These are phyloP conservation scores for Naganishia kalamii DNA, from an alignment of 768 basidiomycete genomes.

Conservation along the genomic window DNA sequence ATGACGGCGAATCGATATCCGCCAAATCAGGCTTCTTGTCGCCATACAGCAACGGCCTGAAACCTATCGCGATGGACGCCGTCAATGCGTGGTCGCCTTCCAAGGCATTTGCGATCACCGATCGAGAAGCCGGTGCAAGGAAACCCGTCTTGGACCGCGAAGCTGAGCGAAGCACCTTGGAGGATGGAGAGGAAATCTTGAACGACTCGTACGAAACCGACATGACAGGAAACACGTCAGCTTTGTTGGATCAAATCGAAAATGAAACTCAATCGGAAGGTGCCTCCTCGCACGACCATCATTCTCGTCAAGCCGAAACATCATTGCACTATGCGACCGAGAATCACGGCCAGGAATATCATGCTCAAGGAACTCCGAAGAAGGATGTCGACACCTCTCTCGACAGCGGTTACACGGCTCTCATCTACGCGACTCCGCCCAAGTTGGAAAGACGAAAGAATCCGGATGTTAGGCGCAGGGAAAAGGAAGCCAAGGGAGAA, in stretches of 20 bases:
- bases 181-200: background rate
- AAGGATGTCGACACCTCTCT: conserved; percentile 1
- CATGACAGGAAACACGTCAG: background rate
- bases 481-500: conserved; percentile 6
- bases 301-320: background rate
- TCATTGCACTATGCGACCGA: background rate
- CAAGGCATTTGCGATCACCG: conserved; percentile 3
- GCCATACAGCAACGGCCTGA: background rate
- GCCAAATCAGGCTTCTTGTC: background rate
- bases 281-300: background rate
- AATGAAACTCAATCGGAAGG: background rate
- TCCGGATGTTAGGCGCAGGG: conserved; percentile 8
- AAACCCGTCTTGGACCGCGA: background rate
- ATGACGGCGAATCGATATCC: background rate
- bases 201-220: background rate
- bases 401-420: background rate
- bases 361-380: background rate
- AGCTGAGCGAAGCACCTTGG: background rate
- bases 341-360: background rate
- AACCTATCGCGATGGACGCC: background rate
- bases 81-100: conserved; percentile 10
- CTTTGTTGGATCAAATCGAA: background rate
- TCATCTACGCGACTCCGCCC: background rate
- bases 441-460: background rate
- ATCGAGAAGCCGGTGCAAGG: background rate